Evolutionary conservation across 768 basidiomycete species (phyloP).

Genomic region (Agrocybe chaxingu): DNA sequence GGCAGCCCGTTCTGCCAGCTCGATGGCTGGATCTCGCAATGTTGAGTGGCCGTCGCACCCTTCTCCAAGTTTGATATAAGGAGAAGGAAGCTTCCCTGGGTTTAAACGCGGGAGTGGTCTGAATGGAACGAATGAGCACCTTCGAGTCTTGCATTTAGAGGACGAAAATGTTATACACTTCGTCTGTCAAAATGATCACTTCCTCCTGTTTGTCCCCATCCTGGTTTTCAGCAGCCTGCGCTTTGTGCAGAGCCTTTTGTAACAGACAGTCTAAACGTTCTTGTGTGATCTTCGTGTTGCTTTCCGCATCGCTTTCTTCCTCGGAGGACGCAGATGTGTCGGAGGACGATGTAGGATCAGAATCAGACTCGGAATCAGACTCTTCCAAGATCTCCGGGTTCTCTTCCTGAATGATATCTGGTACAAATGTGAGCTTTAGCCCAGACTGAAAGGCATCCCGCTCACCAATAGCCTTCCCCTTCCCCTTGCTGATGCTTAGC

Average conservation of each 20-base stretch:
- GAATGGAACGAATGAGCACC: conserved; percentile 6
- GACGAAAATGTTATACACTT: conserved; percentile 11
- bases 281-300: conserved; percentile 36
- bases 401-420: conserved; percentile 17
- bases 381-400: conserved; percentile 2
- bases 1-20: conserved; percentile 48
- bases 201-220: conserved; percentile 41
- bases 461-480: conserved; percentile 39
- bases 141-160: not conserved
- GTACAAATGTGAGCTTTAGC: not conserved
- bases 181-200: conserved; percentile 46
- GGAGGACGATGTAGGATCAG: conserved; percentile 22
- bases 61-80: conserved; percentile 59
- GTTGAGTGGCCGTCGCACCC: conserved; percentile 40
- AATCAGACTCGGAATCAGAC: conserved; percentile 31
- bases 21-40: conserved; percentile 61
- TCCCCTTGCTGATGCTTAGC: conserved; percentile 35
- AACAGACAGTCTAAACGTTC: conserved; percentile 64
- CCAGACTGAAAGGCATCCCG: not conserved
- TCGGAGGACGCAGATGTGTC: conserved; percentile 35
- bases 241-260: conserved; percentile 56
- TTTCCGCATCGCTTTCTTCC: conserved; percentile 28
- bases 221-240: conserved; percentile 29
- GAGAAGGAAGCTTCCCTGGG: conserved; percentile 58
- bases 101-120: conserved; percentile 65